These are phyloP conservation scores for Gossypioides kirkii DNA, from an alignment of 345 rosid genomes.

Conservation along the genomic window DNA sequence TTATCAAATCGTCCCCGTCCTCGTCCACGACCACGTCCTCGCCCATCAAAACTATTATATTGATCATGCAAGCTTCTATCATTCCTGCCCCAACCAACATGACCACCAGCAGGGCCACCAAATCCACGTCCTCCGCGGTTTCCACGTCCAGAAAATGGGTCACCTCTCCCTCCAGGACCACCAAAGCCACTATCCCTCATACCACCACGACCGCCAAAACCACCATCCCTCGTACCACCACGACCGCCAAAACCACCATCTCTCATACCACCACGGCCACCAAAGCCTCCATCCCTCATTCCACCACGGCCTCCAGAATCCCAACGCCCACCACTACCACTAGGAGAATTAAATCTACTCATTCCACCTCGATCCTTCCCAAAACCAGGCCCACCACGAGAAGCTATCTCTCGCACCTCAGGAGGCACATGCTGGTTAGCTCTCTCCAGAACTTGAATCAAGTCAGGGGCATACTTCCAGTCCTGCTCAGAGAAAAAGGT, in stretches of 20 bases:
- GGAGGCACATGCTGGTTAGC: constrained; percentile 91
- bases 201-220: constrained; percentile 41
- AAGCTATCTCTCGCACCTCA: constrained; percentile 78
- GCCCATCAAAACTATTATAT: constrained; percentile 49
- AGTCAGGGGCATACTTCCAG: constrained; percentile 76
- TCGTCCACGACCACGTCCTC: constrained; percentile 65
- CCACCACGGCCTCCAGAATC: constrained; percentile 59
- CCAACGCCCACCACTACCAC: constrained; percentile 60
- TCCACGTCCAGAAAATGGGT: constrained; percentile 55
- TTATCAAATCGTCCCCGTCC: constrained; percentile 74
- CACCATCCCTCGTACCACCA: constrained; percentile 33
- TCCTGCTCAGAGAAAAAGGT: constrained; percentile 95
- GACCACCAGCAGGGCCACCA: constrained; percentile 47
- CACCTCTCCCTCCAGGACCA: constrained; percentile 47
- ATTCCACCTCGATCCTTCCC: constrained; percentile 65
- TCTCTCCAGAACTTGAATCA: constrained; percentile 85
- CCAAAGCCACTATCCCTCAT: constrained; percentile 42
- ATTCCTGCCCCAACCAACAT: constrained; percentile 48
- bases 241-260: constrained; percentile 39
- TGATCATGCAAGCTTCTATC: constrained; percentile 56
- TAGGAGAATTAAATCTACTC: constrained; percentile 62
- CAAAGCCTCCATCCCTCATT: constrained; percentile 39
- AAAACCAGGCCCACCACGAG: constrained; percentile 63
- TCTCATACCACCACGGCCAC: constrained; percentile 47
- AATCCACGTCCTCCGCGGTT: constrained; percentile 64